Evolutionary conservation across 2,329 filamentous ascomycete species (phyloP).

Genomic region (Aspergillus sp.): DNA sequence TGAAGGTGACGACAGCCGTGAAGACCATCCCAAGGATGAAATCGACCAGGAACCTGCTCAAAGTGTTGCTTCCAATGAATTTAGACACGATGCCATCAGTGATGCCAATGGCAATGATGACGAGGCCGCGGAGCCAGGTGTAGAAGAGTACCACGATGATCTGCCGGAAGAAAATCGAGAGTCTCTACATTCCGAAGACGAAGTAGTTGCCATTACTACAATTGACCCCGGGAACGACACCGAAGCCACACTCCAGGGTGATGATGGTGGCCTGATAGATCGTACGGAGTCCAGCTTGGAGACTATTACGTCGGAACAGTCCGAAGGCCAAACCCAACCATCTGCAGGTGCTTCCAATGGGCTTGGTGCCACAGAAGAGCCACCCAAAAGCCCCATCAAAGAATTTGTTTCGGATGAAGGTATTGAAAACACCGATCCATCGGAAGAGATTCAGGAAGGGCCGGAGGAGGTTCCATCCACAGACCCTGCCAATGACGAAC

Average conservation of each 20-base stretch:
- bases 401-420: conserved; percentile 11
- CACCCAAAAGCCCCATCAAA: conserved; percentile 28
- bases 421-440: conserved; percentile 12
- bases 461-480: conserved; percentile 15
- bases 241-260: conserved; percentile 11
- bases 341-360: conserved; percentile 26
- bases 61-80: conserved; percentile 10
- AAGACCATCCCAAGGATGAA: conserved; percentile 20
- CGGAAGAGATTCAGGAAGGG: conserved; percentile 17
- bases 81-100: neutral
- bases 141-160: conserved; percentile 12
- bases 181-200: conserved; percentile 11
- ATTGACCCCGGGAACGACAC: conserved; percentile 13
- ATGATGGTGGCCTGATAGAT: conserved; percentile 14
- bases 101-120: conserved; percentile 3
- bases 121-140: conserved; percentile 8
- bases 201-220: conserved; percentile 9
- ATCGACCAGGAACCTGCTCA: conserved; percentile 15
- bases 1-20: conserved; percentile 11
- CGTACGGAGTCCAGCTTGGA: conserved; percentile 22
- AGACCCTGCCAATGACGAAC: conserved; percentile 13
- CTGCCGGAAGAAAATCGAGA: conserved; percentile 13
- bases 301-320: conserved; percentile 5
- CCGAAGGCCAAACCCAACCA: conserved; percentile 13
- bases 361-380: conserved; percentile 33